Conservation (phyloP, 2,329 filamentous ascomycete genomes). For the Botrytis byssoidea region DNA sequence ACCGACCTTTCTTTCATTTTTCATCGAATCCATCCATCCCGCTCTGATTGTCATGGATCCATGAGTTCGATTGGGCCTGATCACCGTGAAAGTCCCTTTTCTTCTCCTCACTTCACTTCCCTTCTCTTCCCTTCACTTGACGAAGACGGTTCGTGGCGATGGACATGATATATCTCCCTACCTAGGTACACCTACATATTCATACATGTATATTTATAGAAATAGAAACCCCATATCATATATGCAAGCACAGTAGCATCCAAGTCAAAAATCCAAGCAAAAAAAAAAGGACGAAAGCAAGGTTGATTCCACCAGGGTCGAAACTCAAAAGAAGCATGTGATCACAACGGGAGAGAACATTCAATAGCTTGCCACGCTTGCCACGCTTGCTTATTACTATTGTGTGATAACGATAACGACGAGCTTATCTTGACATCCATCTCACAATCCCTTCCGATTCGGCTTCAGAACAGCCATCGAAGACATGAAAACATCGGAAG, state of each 20-base stretch:
- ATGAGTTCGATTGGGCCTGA: background rate
- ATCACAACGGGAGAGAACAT: background rate
- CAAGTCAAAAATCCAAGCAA: background rate
- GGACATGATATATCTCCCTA: background rate
- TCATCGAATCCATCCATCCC: background rate
- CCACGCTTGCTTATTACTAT: background rate
- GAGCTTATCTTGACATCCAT: background rate
- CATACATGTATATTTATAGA: background rate
- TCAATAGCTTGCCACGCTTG: background rate
- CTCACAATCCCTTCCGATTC: background rate
- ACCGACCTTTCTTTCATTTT: background rate
- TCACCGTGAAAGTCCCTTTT: background rate
- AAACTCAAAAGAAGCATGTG: background rate
- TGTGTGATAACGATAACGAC: background rate
- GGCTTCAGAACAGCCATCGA: background rate
- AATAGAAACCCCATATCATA: background rate
- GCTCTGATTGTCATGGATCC: background rate
- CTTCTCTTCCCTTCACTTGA: background rate
- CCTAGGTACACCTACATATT: background rate
- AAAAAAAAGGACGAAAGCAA: background rate
- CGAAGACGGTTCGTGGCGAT: background rate
- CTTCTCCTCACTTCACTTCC: background rate
- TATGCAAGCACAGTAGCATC: background rate
- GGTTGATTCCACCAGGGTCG: background rate
- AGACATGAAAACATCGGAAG: background rate